A percentile compares a stretch with the other conserved stretches of the same genome.
phyloP scores from a whole-genome alignment of 192 early-diverging fungal genomes.

The Backusella macrospora region DNA sequence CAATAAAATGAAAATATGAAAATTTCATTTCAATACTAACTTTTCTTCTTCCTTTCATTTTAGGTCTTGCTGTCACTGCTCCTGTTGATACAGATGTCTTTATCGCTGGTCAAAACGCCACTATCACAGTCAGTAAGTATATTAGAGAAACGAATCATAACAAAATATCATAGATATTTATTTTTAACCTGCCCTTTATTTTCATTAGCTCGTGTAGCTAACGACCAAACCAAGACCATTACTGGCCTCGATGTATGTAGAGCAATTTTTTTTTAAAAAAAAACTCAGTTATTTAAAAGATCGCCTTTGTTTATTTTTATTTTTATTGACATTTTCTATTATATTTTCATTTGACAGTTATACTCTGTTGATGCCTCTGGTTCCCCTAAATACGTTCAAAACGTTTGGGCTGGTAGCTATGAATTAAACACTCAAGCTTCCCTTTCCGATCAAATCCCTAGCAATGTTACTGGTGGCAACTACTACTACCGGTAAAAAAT shows the following conservation, averaged over 20 bases:
- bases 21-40: background rate
- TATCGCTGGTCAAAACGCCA: constrained; percentile 20
- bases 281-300: constrained; percentile 3
- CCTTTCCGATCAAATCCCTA: constrained; percentile 20
- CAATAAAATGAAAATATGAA: background rate
- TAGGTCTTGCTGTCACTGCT: constrained; percentile 26
- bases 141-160: background rate
- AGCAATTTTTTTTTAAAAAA: background rate
- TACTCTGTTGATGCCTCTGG: constrained; percentile 14
- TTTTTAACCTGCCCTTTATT: background rate
- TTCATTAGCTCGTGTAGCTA: constrained; percentile 23
- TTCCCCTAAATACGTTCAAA: constrained; percentile 29
- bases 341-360: constrained; percentile 10
- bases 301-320: constrained; percentile 12
- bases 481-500: constrained; percentile 22
- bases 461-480: constrained; percentile 21
- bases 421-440: constrained; percentile 32
- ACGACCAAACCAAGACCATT: constrained; percentile 25
- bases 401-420: constrained; percentile 30
- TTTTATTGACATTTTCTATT: constrained; percentile 11
- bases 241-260: constrained; percentile 32
- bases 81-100: constrained; percentile 18
- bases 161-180: background rate
- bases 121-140: constrained; percentile 37
- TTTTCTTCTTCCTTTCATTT: background rate